Evolutionary conservation across 306 rosid species (phyloP), one percentile per base, ranked within the genome.

Genomic region (Malus sylvestris): DNA sequence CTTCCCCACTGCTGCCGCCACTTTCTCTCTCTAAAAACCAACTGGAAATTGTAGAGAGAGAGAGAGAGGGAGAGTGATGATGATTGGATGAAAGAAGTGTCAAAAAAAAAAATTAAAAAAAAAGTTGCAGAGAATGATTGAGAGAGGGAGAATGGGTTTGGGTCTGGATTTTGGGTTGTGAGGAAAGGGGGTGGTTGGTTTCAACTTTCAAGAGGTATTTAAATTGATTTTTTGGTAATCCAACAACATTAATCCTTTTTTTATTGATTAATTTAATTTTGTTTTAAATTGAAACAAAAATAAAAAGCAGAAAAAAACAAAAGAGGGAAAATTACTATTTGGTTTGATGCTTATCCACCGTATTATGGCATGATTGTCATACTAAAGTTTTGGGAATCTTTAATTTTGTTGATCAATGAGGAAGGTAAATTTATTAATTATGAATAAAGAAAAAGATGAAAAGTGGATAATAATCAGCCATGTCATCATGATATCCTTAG

Each of bases 71-170:
- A 67, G 32, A 61, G 45, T 33, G 63, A 62, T 55, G 86, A 90
- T 87, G 93, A 92, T 90, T 88, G 92, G 87, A 55, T 72, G 81
- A 75, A 58, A 65, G 76, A 70, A 78, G 58, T 3, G 38, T 10
- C 4, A 22, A 81, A 70, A 32, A 64, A n/a, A 30, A 44, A 44
- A 86, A 89, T 84, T 71, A 79, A 25, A 25, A 25, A 16, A 71
- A 33, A 33, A 33, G 38, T 33, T 33, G 81, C 81, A 76, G 88
- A 88, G 89, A 89, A 85, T 92, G 93, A 92, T 89, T 89, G 86
- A 82, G 88, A 75, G 85, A 81, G 83, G 79, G 85, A 77, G 62
- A 51, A 42, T 35, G 18, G 72, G 4, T 76, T 76, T 60, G 55
- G 67, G 53, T 75, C 65, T 46, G 78, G 72, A 42, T 38, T 75